A percentile compares a stretch with the other conserved stretches of the same genome.
phyloP scores from a whole-genome alignment of 352 stramenopile species.

The Phytophthora fragariae region DNA sequence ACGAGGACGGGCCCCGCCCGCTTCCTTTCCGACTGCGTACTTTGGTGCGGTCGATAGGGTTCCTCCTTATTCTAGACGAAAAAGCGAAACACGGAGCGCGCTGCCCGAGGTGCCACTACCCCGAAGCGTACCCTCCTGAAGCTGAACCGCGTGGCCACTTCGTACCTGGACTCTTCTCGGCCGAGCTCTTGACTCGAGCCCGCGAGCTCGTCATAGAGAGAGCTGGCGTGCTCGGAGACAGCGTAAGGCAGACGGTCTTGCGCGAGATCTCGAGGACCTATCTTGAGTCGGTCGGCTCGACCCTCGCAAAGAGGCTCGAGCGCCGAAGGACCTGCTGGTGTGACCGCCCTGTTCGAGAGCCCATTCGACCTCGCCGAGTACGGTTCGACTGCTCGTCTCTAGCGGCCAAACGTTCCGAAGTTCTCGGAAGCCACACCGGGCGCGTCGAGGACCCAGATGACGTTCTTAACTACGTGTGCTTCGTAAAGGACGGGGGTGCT shows the following conservation, averaged over 20 bases:
- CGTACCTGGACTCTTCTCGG: neutral
- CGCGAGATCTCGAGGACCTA: neutral
- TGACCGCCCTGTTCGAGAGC: neutral
- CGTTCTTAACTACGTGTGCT: neutral
- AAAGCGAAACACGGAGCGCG: too few species aligned
- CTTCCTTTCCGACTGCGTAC: too few species aligned
- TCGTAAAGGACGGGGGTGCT: neutral
- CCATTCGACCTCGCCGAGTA: neutral
- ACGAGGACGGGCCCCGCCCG: neutral
- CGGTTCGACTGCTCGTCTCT: neutral
- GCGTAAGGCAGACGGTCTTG: neutral
- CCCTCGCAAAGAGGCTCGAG: neutral
- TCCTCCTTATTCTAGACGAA: too few species aligned
- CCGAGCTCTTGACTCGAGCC: neutral
- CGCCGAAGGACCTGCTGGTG: neutral
- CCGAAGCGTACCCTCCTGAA: neutral
- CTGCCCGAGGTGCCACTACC: too few species aligned
- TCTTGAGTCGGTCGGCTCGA: neutral
- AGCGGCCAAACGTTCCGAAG: neutral
- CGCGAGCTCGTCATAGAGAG: neutral
- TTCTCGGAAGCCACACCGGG: neutral
- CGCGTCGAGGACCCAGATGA: neutral
- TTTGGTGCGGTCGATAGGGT: too few species aligned
- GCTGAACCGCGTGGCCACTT: neutral
- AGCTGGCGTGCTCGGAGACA: neutral